phyloP scores from a whole-genome alignment of 805 yeast species.

The Metschnikowia lachancei region DNA sequence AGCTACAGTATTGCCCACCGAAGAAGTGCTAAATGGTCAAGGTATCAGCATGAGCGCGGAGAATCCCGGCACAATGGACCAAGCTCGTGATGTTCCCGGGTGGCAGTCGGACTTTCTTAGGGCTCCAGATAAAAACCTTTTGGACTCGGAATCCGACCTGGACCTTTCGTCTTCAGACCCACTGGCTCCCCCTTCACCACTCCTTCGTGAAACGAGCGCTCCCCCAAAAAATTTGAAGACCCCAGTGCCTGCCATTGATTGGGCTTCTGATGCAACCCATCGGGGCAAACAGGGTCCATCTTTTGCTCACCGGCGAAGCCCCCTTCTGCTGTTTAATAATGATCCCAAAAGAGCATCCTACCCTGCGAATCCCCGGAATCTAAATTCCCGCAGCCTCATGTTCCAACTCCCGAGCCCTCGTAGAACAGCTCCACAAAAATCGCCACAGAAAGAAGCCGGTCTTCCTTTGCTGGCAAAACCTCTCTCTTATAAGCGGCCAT shows the following conservation, averaged over 20 bases:
- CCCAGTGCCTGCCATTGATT: neutral
- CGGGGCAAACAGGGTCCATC: neutral
- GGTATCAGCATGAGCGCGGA: neutral
- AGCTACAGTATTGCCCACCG: neutral
- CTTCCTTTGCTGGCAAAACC: neutral
- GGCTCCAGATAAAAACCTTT: slow-evolving; percentile 20
- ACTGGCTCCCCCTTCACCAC: slow-evolving; percentile 21
- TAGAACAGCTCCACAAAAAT: neutral
- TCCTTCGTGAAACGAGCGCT: slow-evolving; percentile 1
- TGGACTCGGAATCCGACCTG: slow-evolving; percentile 37
- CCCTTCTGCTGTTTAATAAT: no score
- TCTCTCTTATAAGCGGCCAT: neutral
- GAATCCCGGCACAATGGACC: neutral
- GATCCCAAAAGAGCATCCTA: no score
- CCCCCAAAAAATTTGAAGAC: neutral
- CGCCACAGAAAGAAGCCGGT: slow-evolving; percentile 1
- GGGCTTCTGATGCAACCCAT: neutral
- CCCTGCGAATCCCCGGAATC: neutral
- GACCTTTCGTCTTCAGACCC: slow-evolving; percentile 28
- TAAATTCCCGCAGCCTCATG: slow-evolving; percentile 8
- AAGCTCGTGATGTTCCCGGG: neutral
- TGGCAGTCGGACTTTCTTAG: neutral
- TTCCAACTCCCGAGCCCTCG: slow-evolving; percentile 10
- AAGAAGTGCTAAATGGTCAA: neutral
- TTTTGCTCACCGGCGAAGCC: no score